A percentile compares a stretch with the other conserved stretches of the same genome.
phyloP scores from a whole-genome alignment of 345 rosid species.

The Murraya koenigii region DNA sequence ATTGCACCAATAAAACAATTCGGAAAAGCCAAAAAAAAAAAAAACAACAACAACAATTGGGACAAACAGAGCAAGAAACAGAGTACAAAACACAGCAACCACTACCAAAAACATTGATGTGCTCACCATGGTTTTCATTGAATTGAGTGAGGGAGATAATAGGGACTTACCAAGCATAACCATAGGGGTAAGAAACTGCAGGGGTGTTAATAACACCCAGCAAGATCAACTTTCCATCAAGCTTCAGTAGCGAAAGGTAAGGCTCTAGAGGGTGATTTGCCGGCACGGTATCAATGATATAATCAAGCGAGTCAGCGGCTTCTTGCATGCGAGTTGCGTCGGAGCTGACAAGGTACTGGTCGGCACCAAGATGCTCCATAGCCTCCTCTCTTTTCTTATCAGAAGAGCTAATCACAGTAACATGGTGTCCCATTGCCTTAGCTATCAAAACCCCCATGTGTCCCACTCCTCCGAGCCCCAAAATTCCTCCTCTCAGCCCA shows the following conservation, averaged over 20 bases:
- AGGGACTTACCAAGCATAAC: constrained; percentile 80
- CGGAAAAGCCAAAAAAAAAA: too few relatives aligned
- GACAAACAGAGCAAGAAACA: neutral
- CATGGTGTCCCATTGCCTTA: constrained; percentile 94
- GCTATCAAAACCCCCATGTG: constrained; percentile 98
- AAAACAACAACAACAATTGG: neutral
- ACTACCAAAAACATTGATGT: neutral
- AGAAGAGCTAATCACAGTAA: constrained; percentile 92
- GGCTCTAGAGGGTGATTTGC: constrained; percentile 87
- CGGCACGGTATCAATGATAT: constrained; percentile 86
- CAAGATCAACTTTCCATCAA: constrained; percentile 85
- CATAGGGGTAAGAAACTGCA: constrained; percentile 71
- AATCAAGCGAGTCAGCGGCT: constrained; percentile 75
- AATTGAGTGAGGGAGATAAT: too few relatives aligned
- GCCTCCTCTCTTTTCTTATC: constrained; percentile 85
- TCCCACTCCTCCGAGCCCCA: constrained; percentile 97
- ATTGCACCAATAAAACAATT: neutral
- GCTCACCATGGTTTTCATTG: neutral
- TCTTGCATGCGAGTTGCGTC: constrained; percentile 55
- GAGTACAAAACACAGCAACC: neutral
- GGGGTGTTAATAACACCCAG: constrained; percentile 78
- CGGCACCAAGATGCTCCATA: constrained; percentile 81
- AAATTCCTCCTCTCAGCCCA: constrained; percentile 75
- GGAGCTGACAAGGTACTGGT: constrained; percentile 74
- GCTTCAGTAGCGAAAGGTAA: constrained; percentile 61